phyloP scores from a whole-genome alignment of 345 rosid genomes.

The Dipteronia sinensis region DNA sequence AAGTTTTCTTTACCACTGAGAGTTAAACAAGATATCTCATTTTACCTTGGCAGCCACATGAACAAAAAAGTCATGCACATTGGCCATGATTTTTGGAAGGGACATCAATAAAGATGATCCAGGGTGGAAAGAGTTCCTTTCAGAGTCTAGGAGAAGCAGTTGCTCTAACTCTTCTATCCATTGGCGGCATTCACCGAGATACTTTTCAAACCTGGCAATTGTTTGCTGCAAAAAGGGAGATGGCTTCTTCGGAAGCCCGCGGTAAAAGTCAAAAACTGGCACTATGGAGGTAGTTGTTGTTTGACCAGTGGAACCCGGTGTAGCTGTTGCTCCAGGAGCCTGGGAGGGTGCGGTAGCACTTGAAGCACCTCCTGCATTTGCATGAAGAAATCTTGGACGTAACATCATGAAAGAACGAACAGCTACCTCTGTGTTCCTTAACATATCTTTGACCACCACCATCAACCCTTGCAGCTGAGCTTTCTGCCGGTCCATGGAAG shows the following conservation, averaged over 20 bases:
- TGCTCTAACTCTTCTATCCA: slow-evolving; percentile 97
- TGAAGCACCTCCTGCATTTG: slow-evolving; percentile 46
- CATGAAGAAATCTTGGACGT: slow-evolving; percentile 73
- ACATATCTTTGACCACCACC: slow-evolving; percentile 79
- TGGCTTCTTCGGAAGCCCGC: slow-evolving; percentile 91
- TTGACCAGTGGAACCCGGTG: slow-evolving; percentile 59
- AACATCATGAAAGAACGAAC: slow-evolving; percentile 85
- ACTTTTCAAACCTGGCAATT: slow-evolving; percentile 84
- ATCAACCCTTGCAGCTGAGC: slow-evolving; percentile 75
- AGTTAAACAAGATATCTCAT: background rate
- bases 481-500: slow-evolving; percentile 82
- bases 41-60: slow-evolving; percentile 97
- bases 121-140: slow-evolving; percentile 50
- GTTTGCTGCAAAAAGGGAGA: slow-evolving; percentile 81
- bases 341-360: slow-evolving; percentile 69
- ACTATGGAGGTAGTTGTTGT: slow-evolving; percentile 46
- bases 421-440: slow-evolving; percentile 82
- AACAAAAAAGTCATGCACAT: slow-evolving; percentile 88
- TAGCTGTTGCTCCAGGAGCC: slow-evolving; percentile 50
- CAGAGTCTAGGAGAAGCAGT: slow-evolving; percentile 70
- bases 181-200: slow-evolving; percentile 75
- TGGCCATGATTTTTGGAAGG: slow-evolving; percentile 90
- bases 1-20: background rate
- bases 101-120: slow-evolving; percentile 70
- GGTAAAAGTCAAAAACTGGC: slow-evolving; percentile 79